Base-by-base conservation (phyloP, 2,329 filamentous ascomycete species). In the Epichloe glyceriae region DNA sequence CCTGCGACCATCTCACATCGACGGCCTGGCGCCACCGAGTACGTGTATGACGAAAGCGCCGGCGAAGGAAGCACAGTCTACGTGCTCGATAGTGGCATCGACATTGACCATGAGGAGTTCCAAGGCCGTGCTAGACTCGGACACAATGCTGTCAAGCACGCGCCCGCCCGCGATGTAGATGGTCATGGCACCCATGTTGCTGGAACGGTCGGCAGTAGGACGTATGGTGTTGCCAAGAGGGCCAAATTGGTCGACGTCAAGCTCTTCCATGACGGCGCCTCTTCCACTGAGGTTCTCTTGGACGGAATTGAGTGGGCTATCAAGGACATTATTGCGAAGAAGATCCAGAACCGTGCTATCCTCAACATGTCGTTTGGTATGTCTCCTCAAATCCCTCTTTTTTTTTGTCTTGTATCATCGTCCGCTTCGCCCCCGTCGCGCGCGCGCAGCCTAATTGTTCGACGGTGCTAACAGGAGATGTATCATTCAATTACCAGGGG, bases 11-110 rank as follows among this genome's bases (percentile, higher is more conserved):
- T 76, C 54, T 76, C 74, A 7, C 67, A 69, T 60, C 58, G 61
- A 17, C 64, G 58, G 17, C 56, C 61, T 19, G 63, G 62, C 35
- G 61, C 56, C 7, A 63, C 49, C 12, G 58, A 62, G 46, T 75
- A 74, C 55, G 53, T 61, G 30, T 74, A 73, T 58, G 69, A 74
- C 53, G 52, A 56, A 8, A 64, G 58, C 19, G 69, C 70, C 20
- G 73, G 73, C 14, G 50, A 59, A 14, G 66, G 62, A 34, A 70
- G 64, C 48, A 78, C 69, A 53, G 65, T 71, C 46, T 81, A 80
- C 59, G 62, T 81, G 48, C 63, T 80, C 50, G 78, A 81, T 60
- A 78, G 73, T 0, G 77, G 78, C 38, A 72, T 80, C 49, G 66
- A 68, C 41, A 67, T 63, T 19, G 51, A 59, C 5, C 77, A 81